Evolutionary conservation across 768 basidiomycete species (phyloP).

Genomic region (Sporobolomyces pararoseus): DNA sequence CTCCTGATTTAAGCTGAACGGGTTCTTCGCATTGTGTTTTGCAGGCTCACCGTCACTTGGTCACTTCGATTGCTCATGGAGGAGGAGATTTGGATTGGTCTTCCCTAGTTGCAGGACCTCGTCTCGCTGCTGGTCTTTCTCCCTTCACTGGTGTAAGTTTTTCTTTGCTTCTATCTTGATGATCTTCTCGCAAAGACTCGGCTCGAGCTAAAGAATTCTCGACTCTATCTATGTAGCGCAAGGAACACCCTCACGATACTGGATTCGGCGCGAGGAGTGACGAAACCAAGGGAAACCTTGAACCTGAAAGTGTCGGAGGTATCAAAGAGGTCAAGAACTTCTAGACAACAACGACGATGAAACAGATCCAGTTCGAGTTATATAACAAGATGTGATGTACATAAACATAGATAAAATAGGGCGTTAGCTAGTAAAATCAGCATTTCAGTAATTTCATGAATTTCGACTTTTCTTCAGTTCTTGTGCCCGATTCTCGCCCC

Average conservation of each 20-base stretch:
- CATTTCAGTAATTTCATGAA: too few species aligned
- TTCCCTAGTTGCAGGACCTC: slow-evolving; percentile 68
- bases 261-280: slow-evolving; percentile 32
- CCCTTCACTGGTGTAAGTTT: slow-evolving; percentile 48
- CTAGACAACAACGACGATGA: too few species aligned
- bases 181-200: not conserved
- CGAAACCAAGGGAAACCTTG: slow-evolving; percentile 8
- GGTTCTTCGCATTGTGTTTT: too few species aligned
- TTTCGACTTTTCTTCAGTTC: too few species aligned
- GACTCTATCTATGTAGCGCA: slow-evolving; percentile 10
- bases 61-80: slow-evolving; percentile 73
- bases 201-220: not conserved
- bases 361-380: too few species aligned
- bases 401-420: too few species aligned
- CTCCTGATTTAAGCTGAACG: not conserved
- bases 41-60: slow-evolving; percentile 64
- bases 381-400: too few species aligned
- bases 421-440: too few species aligned
- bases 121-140: slow-evolving; percentile 65
- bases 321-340: slow-evolving; percentile 28
- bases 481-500: too few species aligned
- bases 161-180: not conserved
- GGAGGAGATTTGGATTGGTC: slow-evolving; percentile 75
- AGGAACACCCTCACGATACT: slow-evolving; percentile 30
- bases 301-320: slow-evolving; percentile 23